Evolutionary conservation across 2,329 filamentous ascomycete genomes (phyloP).

Genomic region (Fusarium sublunatum): DNA sequence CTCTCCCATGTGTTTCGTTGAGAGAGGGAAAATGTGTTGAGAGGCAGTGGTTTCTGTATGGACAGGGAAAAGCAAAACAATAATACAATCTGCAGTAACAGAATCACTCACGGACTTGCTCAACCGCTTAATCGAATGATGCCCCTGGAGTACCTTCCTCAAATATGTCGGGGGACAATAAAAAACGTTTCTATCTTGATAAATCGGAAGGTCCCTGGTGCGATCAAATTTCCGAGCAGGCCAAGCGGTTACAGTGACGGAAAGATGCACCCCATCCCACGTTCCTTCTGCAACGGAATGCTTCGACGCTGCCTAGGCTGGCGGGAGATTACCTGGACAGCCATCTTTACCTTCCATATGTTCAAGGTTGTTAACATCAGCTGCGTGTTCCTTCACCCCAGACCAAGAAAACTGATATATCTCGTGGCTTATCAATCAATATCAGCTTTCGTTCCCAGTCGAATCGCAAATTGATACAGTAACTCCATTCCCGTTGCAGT

Average conservation of each 20-base stretch:
- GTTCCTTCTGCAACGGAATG: too few relatives aligned
- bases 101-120: not conserved
- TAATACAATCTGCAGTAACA: constrained; percentile 5
- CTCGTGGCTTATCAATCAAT: constrained; percentile 1
- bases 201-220: not conserved
- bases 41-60: not conserved
- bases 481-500: constrained; percentile 10
- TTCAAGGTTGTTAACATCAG: too few relatives aligned
- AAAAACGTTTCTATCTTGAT: not conserved
- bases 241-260: too few relatives aligned
- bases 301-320: too few relatives aligned
- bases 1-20: constrained; percentile 19
- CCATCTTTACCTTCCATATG: too few relatives aligned
- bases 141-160: not conserved
- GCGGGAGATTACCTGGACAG: too few relatives aligned
- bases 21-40: constrained; percentile 31
- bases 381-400: too few relatives aligned
- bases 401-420: too few relatives aligned
- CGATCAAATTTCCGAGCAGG: too few relatives aligned
- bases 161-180: too few relatives aligned
- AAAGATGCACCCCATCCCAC: too few relatives aligned
- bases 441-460: not conserved
- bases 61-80: not conserved
- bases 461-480: not conserved
- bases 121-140: not conserved